Evolutionary conservation across 257 asterid species (phyloP), one percentile per base, ranked within the genome.

Genomic region (Ilex asprella): DNA sequence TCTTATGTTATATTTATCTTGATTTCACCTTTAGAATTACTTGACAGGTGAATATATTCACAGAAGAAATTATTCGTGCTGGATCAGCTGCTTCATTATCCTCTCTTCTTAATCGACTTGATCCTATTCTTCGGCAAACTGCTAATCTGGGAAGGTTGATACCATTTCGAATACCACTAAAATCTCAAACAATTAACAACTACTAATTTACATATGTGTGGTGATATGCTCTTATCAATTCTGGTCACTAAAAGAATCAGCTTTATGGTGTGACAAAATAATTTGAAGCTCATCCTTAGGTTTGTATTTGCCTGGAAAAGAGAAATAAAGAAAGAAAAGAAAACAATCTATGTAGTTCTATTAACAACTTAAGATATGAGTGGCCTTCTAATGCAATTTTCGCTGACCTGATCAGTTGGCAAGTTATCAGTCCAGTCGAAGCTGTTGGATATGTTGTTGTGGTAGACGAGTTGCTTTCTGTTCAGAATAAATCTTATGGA

Each of bases 41-140:
- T 66, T 64, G 50, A 84, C 82, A 93, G 99, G 81, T 93, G 60
- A 76, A 78, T 64, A 89, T 93, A 77, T 93, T 93, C 73, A 93
- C 99, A 62, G 99, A 93, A 82, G 99, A 93, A 81, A 84, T 93
- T 62, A 87, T 85, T 62, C 86, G 99, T 60, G 97, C 94, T 55
- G 99, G 99, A 75, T 87, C 97, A 67, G 96, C 99, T 69, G 97
- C 99, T 77, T 78, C 97, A 31, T 77, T 93, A 65, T 93, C 99
- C 74, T 76, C 95, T 63, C 96, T 93, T 77, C 88, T 89, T 60
- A 93, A 87, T 78, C 83, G 99, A 62, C 97, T 93, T 8, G 96
- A 93, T 79, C 99, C 99, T 54, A 67, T 89, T 75, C 97, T 93
- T 69, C 91, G 97, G 65, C 73, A 84, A 74, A 84, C 92, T 76